Evolutionary conservation across 2,329 filamentous ascomycete species (phyloP).

Genomic region (Penicillium digitatum): DNA sequence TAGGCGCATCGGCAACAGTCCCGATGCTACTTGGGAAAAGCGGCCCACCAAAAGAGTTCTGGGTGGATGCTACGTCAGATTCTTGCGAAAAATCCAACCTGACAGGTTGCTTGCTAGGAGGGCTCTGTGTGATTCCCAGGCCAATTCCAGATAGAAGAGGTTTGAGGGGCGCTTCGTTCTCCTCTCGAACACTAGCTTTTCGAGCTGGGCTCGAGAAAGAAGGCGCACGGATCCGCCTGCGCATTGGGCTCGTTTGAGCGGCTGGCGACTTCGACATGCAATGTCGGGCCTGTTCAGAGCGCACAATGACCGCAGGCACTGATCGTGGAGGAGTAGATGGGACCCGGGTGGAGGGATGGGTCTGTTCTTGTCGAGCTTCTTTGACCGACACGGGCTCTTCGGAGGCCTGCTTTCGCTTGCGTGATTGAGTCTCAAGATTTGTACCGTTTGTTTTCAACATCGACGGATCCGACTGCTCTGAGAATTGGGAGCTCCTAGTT

Average conservation of each 20-base stretch:
- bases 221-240: constrained; percentile 13
- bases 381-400: constrained; percentile 22
- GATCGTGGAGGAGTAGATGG: not conserved
- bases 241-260: not conserved
- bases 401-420: constrained; percentile 28
- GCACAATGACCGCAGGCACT: not conserved
- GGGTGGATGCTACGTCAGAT: not conserved
- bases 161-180: not conserved
- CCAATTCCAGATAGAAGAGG: constrained; percentile 19
- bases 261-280: not conserved
- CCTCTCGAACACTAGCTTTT: not conserved
- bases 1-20: not conserved
- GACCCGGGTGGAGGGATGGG: not conserved
- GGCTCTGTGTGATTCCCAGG: constrained; percentile 29
- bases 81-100: not conserved
- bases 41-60: not conserved
- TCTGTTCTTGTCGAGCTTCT: constrained; percentile 18
- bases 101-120: constrained; percentile 16
- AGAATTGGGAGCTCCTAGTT: not conserved
- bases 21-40: not conserved
- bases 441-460: not conserved
- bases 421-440: constrained; percentile 4
- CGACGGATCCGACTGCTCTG: not conserved
- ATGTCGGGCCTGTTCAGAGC: not conserved
- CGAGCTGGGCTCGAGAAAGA: constrained; percentile 22